These are phyloP conservation scores for Colletotrichum agaves DNA, from an alignment of 2,329 filamentous ascomycete species.

Conservation along the genomic window DNA sequence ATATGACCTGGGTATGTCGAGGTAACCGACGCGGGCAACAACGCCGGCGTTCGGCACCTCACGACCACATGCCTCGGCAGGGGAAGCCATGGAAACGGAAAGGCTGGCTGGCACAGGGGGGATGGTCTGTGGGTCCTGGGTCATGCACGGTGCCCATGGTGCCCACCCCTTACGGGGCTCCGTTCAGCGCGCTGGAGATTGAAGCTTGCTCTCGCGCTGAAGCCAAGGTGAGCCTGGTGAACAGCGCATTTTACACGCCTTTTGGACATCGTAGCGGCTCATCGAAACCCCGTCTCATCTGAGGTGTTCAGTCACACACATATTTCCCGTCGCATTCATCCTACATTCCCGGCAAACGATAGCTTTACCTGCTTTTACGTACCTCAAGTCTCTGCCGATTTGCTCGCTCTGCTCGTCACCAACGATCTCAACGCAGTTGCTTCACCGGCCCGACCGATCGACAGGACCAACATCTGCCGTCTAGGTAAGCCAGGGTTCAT, in stretches of 20 bases:
- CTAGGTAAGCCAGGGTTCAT: neutral
- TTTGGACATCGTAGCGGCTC: slow-evolving; percentile 15
- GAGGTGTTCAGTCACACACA: neutral
- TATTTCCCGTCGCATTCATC: neutral
- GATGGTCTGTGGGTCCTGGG: neutral
- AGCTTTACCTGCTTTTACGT: neutral
- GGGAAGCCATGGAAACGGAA: slow-evolving; percentile 16
- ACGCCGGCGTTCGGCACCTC: slow-evolving; percentile 30
- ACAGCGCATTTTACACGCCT: slow-evolving; percentile 14
- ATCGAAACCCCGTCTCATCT: slow-evolving; percentile 19
- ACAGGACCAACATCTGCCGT: neutral
- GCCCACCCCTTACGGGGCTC: slow-evolving; percentile 23
- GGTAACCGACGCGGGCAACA: neutral
- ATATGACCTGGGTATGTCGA: no score
- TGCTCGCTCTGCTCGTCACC: slow-evolving; percentile 9
- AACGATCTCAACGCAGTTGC: slow-evolving; percentile 21
- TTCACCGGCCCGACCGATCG: slow-evolving; percentile 22
- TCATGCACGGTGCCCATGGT: slow-evolving; percentile 32
- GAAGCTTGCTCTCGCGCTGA: slow-evolving; percentile 32
- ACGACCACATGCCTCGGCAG: slow-evolving; percentile 39
- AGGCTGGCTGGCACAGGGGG: neutral
- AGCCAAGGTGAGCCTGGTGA: slow-evolving; percentile 22
- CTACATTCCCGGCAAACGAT: neutral
- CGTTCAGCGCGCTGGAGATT: slow-evolving; percentile 29
- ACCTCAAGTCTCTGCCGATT: slow-evolving; percentile 3